Base-by-base conservation (phyloP, 257 asterid genomes). In the Craterostigma plantagineum region DNA sequence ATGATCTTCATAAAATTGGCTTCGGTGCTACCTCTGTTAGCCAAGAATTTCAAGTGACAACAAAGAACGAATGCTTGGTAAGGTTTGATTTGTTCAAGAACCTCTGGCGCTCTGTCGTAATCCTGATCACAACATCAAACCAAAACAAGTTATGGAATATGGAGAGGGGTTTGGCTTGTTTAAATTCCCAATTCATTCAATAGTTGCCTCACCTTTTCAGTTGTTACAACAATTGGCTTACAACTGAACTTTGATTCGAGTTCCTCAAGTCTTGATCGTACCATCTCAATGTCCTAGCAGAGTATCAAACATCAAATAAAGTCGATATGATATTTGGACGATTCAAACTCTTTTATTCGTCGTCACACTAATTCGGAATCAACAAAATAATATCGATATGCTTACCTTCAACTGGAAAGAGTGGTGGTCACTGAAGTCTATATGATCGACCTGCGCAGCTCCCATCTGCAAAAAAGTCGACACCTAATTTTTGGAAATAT, bases 341-440 rank as follows among this genome's bases (percentile, higher is more conserved):
- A 23, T 23, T 23, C 30, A 23, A 23, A 23, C 34, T 46, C 17
- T 33, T 49, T 14, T 18, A n/a, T 17, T 40, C 11, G 51, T 9
- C 17, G 45, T 38, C 38, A 14, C 46, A 14, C 1, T 42, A 15
- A 42, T 10, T 6, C 5, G 18, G 14, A 42, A 23, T 3, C 30
- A 23, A 23, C 4, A 23, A 23, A 18, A 34, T 38, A 18, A 16
- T 13, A 58, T n/a, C n/a, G n/a, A n/a, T n/a, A n/a, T n/a, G n/a
- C n/a, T n/a, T 67, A 87, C 95, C 91, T 72, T 53, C 37, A 59
- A 16, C 40, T 57, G 59, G 61, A 87, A 82, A 4, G 52, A 53
- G 72, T 82, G 90, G 66, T 87, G 95, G 59, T 87, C 95, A 51
- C 81, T 76, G 59, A 76, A 87, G 56, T 82, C 92, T n/a, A 87